Base-by-base conservation (phyloP, 495 filamentous ascomycete genomes). In the Thermothielavioides terrestris region DNA sequence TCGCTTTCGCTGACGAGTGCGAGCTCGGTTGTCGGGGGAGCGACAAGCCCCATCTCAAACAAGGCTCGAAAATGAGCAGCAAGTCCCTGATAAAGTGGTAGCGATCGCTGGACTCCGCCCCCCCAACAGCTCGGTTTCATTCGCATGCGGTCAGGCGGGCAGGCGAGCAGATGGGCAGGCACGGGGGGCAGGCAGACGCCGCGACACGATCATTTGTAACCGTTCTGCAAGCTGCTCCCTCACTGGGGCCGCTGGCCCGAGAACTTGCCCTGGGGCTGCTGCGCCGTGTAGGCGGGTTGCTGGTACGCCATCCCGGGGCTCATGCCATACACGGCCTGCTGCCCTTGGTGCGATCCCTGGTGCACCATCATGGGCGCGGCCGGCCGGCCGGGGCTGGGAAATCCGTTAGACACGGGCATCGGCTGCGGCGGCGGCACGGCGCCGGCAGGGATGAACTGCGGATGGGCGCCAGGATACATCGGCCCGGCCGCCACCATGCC, bases 341-440 rank as follows among this genome's bases (percentile, higher is more conserved):
- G 84, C 14, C 84, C 84, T 53, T 84, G 82, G 54, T 87, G 85
- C 18, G 85, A 89, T 42, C 83, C 83, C 63, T 79, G 76, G 35
- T 69, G 71, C 23, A 62, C 73, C 78, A 88, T 86, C 86, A 91
- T 90, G 70, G 90, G 83, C 2, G 86, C 87, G 1, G 85, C 79
- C 22, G 78, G 78, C 17, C 86, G 77, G 43, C 86, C 80, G 1
- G 88, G 87, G 59, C 86, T 91, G n/a, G 86, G 85, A 66, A 84
- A 95, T 15, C 86, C 86, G 58, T 82, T 90, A 3, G 83, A 76
- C 11, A 67, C 72, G 17, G 70, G 67, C 57, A 77, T 72, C 9
- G 78, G 76, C 63, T 82, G 80, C 10, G 81, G 79, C 10, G 81
- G 79, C 34, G 82, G 80, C 15, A 77, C 78, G 14, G 64, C 58